phyloP scores from a whole-genome alignment of 352 stramenopile genomes.

The Phytophthora parvispora region DNA sequence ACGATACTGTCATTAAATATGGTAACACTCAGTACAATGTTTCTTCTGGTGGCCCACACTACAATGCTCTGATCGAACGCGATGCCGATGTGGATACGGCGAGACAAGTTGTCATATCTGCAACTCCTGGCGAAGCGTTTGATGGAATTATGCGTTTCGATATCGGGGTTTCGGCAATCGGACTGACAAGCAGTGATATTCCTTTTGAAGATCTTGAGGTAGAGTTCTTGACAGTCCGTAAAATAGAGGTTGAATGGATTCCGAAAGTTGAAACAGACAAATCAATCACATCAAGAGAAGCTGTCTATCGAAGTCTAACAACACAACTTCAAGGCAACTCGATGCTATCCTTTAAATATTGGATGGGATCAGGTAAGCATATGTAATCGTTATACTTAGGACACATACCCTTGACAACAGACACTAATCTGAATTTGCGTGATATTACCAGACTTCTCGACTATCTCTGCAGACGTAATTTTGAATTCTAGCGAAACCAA shows the following conservation, averaged over 20 bases:
- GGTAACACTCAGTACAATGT: conserved; percentile 7
- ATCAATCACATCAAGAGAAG: background rate
- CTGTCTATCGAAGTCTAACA: conserved; percentile 41
- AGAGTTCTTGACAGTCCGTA: conserved; percentile 13
- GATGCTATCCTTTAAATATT: conserved; percentile 45
- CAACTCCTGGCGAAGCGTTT: conserved; percentile 29
- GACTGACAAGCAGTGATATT: background rate
- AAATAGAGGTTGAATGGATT: conserved; percentile 44
- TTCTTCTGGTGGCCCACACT: conserved; percentile 10
- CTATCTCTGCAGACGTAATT: conserved; percentile 40
- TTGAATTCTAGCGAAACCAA: conserved; percentile 32
- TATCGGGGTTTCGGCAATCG: conserved; percentile 23
- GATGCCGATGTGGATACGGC: conserved; percentile 12
- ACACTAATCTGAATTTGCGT: background rate
- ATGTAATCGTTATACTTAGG: background rate
- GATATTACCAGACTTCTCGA: conserved; percentile 43
- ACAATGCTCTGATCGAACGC: conserved; percentile 18
- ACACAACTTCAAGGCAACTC: conserved; percentile 28
- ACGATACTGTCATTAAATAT: conserved; percentile 13
- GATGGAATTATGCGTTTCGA: conserved; percentile 28
- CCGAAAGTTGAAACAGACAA: conserved; percentile 4
- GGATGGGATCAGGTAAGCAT: conserved; percentile 42
- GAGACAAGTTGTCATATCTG: conserved; percentile 20
- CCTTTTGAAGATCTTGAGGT: conserved; percentile 25
- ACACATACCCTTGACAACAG: background rate